phyloP scores from a whole-genome alignment of 305 asterid genomes.

The Fraxinus xanthoxyloides region DNA sequence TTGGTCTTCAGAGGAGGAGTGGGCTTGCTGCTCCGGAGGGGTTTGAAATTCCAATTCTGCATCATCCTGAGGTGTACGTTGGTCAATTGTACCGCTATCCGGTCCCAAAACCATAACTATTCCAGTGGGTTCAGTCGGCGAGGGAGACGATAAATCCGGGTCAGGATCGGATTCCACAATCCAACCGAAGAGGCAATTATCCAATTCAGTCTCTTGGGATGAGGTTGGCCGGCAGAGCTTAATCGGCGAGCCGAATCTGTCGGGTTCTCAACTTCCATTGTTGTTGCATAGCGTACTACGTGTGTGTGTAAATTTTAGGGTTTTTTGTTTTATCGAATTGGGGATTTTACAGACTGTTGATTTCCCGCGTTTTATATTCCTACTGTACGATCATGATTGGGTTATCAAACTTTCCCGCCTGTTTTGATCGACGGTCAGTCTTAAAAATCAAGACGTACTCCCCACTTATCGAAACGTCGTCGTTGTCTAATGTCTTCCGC shows the following conservation, averaged over 20 bases:
- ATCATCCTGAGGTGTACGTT: constrained; percentile 14
- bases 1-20: constrained; percentile 38
- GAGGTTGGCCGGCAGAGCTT: constrained; percentile 28
- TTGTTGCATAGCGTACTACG: neutral
- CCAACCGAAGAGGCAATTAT: constrained; percentile 28
- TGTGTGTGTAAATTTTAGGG: neutral
- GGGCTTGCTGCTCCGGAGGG: constrained; percentile 45
- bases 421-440: neutral
- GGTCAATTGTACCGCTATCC: constrained; percentile 17
- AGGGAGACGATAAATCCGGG: constrained; percentile 26
- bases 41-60: constrained; percentile 32
- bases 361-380: neutral
- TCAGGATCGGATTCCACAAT: constrained; percentile 23
- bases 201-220: constrained; percentile 37
- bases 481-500: neutral
- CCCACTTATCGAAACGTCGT: neutral
- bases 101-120: constrained; percentile 37
- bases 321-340: neutral
- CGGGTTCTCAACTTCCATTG: constrained; percentile 30
- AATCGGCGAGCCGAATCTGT: constrained; percentile 25
- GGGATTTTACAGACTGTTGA: neutral
- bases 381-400: neutral
- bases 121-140: constrained; percentile 21
- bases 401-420: neutral
- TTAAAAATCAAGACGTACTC: neutral